Evolutionary conservation across 352 stramenopile genomes (phyloP), one percentile per base, ranked within the genome.

Genomic region (Phytophthora foliorum): DNA sequence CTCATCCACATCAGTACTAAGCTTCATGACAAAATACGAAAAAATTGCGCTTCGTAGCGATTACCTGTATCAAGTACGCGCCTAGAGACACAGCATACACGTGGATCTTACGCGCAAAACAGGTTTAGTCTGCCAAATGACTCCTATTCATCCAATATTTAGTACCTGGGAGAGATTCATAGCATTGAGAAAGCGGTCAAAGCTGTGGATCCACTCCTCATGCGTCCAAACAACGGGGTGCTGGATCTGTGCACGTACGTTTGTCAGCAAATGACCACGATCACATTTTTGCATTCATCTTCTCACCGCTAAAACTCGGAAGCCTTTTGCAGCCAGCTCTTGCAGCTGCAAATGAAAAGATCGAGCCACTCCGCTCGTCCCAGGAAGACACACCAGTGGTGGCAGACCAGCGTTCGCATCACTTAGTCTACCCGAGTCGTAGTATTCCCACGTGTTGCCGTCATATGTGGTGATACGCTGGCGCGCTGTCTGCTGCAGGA

Each of bases 171-270:
- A 34, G 4, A 94, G 53, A 41, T 85, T 75, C 57, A 91, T 71
- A 4, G 84, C 82, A 34, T 91, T 85, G 22, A 94, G 75, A 63
- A 94, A 91, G 13, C 86, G 77, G 42, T 94, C 86, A 45, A 94
- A 94, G 68, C 82, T 90, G 61, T 94, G 84, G 42, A 94, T 79
- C 86, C 84, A 92, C 46, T 92, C 84, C n/a, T 92, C 79, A 14
- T 91, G 82, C n/a, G 71, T 91, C 86, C 86, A 94, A 48, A 92
- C 81, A 24, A 86, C 67, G 3, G 86, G 86, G 24, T 91, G 69
- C 56, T 94, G 86, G n/a, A 93, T 69, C 84, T 74, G 49, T 82
- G 54, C 6, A 25, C 16, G 48, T 13, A 54, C 25, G 25, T 6
- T 13, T 13, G 22, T 21, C 22, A 58, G 22, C 6, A 54, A n/a